Evolutionary conservation across 1,284 basidiomycete genomes (phyloP), one percentile per base, ranked within the genome.

Genomic region (Ustanciosporium gigantosporum): DNA sequence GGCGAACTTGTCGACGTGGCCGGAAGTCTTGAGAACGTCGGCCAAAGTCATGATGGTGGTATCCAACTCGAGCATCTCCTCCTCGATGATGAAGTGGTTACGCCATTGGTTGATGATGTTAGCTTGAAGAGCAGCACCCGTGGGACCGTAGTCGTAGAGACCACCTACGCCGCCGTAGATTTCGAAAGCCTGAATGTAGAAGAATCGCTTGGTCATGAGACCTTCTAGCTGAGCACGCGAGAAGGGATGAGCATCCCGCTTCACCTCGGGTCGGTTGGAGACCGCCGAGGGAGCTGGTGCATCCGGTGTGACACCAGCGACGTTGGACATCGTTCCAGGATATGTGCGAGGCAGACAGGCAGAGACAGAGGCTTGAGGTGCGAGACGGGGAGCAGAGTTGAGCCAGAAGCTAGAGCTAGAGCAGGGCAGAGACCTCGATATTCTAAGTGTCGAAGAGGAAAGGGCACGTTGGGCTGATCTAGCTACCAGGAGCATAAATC

Each of bases 91-190:
- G 79, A 97, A 98, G 81, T 98, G 95, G 78, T 89, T 90, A 55
- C 95, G 85, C 95, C 95, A 99, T 82, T 90, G 89, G 6, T 89
- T 83, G 75, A 97, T 88, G 80, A 99, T 91, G 83, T 98, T 98
- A 67, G 93, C 90, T 78, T 97, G 94, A 24, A 98, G 84, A 3
- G 92, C 85, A 2, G 93, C 94, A 61, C 95, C 94, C 4, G 93
- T 90, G 36, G 91, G 91, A 36, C 92, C 79, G 59, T 74, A 79
- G 70, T 77, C 79, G 56, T 74, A 77, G 32, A 98, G 82, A 58
- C 94, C 94, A 55, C 92, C 92, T 56, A 96, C 89, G 89, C 93
- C 94, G 59, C 92, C 91, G 74, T 97, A 98, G 81, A 97, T 95
- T 80, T 98, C 94, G 73, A 98, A 99, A 2, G 95, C 90, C 44